These are phyloP conservation scores for Blastobotrys aristatus DNA, from an alignment of 1,139 yeast genomes.

Conservation along the genomic window DNA sequence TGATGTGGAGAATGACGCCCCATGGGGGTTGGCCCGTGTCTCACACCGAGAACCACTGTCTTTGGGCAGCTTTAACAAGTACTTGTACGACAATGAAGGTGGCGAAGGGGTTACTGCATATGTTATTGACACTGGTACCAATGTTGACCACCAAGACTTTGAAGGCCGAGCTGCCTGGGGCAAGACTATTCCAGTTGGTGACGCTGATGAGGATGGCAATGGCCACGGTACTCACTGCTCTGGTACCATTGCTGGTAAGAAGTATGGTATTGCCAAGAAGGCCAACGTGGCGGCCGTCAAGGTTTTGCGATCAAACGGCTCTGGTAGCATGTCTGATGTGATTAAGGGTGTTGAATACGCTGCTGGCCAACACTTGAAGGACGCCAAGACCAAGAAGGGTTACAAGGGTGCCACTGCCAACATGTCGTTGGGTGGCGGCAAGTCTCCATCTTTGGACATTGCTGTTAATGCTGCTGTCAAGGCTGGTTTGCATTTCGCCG, in stretches of 20 bases:
- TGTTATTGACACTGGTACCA: constrained; percentile 90
- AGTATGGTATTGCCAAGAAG: constrained; percentile 61
- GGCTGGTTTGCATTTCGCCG: constrained; percentile 57
- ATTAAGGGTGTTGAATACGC: constrained; percentile 45
- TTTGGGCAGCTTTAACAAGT: constrained; percentile 78
- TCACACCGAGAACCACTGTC: constrained; percentile 80
- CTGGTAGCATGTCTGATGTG: constrained; percentile 47
- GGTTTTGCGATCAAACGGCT: constrained; percentile 47
- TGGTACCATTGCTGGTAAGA: constrained; percentile 56
- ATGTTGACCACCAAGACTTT: constrained; percentile 73
- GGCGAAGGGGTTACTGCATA: constrained; percentile 93
- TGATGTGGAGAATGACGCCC: constrained; percentile 73
- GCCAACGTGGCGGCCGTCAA: constrained; percentile 56
- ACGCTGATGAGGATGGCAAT: constrained; percentile 79
- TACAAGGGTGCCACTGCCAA: constrained; percentile 53
- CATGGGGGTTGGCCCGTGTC: constrained; percentile 95
- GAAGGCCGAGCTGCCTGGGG: constrained; percentile 96
- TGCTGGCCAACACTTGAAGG: constrained; percentile 37
- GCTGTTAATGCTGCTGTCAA: constrained; percentile 57
- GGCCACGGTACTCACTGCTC: constrained; percentile 76
- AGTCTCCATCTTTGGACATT: constrained; percentile 46
- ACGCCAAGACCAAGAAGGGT: constrained; percentile 40
- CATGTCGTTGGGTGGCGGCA: constrained; percentile 62
- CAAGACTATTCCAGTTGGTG: constrained; percentile 78
- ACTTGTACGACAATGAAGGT: constrained; percentile 74